Evolutionary conservation across 352 stramenopile genomes (phyloP), one percentile per base, ranked within the genome.

Genomic region (Pythium apleroticum): DNA sequence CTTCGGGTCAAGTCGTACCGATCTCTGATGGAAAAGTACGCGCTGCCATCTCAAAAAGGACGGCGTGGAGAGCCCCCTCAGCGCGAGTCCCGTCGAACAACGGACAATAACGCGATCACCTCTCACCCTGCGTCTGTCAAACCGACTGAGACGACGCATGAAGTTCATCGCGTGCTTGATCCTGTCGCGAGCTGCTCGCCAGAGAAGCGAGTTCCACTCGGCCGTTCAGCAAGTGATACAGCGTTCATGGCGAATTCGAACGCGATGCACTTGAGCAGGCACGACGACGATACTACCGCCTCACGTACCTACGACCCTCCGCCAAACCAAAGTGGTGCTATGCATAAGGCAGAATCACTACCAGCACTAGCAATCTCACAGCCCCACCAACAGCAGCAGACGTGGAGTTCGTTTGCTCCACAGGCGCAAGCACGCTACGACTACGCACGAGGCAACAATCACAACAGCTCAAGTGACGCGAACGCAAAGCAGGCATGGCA

Each of bases 1-100:
- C 30, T 28, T 14, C 56, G 49, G 2, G 27, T 49, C 2, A 35
- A 52, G 15, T 68, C 58, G 20, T 68, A 67, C 45, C 53, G 62
- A 8, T 68, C 60, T 20, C 43, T 68, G 27, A 46, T 65, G 0
- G 60, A 68, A 19, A 63, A 59, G 37, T 72, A 67, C 54, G 63
- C 60, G 1, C 43, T 48, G 10, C 20, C 28, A 31, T 33, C 46
- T n/a, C 46, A 60, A 45, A 28, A 59, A 65, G 27, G 46, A 25
- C 0, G 35, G 22, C 27, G 15, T 37, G 22, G 12, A 25, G 31
- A 50, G 17, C 20, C 12, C 11, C 35, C 12, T 20, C 35, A 24
- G 24, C 46, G 17, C 11, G 57, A 57, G 9, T 9, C 15, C 2
- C 57, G 54, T 53, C 46, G 24, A 19, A 22, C 43, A 30, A 25